Evolutionary conservation across 306 rosid species (phyloP).

Genomic region (Lithocarpus polystachyus): DNA sequence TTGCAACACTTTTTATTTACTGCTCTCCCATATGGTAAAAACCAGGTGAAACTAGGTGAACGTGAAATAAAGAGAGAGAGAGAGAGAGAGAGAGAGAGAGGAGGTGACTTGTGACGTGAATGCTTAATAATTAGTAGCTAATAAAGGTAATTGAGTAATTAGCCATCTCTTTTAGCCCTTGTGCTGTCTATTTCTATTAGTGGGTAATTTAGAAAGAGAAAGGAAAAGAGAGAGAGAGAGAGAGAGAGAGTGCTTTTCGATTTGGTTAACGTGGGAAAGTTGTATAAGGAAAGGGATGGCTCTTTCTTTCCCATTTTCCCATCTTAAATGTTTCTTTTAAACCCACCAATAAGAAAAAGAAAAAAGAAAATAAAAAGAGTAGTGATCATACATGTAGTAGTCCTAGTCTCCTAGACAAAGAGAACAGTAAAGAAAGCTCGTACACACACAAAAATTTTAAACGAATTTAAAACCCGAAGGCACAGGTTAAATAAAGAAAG

Average conservation of each 20-base stretch:
- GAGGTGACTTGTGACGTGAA: slow-evolving; percentile 31
- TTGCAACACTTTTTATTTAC: background rate
- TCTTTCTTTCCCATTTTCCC: slow-evolving; percentile 34
- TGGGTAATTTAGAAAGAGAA: slow-evolving; percentile 33
- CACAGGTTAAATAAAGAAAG: background rate
- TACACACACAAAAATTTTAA: background rate
- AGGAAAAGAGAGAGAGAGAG: slow-evolving; percentile 1
- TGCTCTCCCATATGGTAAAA: slow-evolving; percentile 37
- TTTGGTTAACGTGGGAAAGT: slow-evolving; percentile 97
- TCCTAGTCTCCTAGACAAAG: too few relatives aligned
- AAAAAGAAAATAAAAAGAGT: background rate
- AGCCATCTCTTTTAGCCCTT: slow-evolving; percentile 38
- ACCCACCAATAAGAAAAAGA: slow-evolving; percentile 19
- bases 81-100: background rate
- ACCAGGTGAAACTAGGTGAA: slow-evolving; percentile 13
- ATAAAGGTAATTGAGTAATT: slow-evolving; percentile 49
- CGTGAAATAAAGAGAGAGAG: background rate
- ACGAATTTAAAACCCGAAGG: background rate
- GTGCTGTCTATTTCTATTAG: slow-evolving; percentile 69
- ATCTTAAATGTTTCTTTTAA: background rate
- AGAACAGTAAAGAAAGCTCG: background rate
- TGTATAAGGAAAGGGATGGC: slow-evolving; percentile 67
- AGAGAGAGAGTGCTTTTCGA: slow-evolving; percentile 65
- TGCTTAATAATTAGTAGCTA: slow-evolving; percentile 34
- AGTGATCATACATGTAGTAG: background rate